Base-by-base conservation (phyloP, 805 yeast species). In the Ogataea kodamae region DNA sequence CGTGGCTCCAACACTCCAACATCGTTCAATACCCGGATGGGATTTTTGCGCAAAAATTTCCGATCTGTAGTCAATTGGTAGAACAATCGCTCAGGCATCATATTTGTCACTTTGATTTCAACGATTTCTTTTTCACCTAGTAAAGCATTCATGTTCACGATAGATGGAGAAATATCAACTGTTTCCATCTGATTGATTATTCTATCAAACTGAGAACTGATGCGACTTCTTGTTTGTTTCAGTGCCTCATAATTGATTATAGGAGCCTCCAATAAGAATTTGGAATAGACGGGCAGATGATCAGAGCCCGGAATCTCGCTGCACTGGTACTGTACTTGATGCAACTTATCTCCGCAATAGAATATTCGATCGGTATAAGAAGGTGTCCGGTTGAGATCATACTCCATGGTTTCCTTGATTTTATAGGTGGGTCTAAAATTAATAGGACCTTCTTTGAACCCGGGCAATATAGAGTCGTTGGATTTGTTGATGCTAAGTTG, bases 291-390 rank as follows among this genome's bases (percentile, higher is more conserved):
- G 0, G 84, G 82, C 32, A 66, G 62, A 49, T 77, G 84, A 45
- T 77, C 84, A 0, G 80, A 74, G 0, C 63, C 49, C 6, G 30
- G 29, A 5, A 58, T 37, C 1, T 49, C 48, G 5, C 57, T 45
- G 0, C 47, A 28, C 18, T 52, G 46, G 17, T 58, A 52, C 2
- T 40, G 15, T 2, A 32, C 18, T 18, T 47, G 53, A 11, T 22
- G 40, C 19, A 46, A 30, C 12, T 41, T 28, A 5, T 42, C 47
- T 3, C 57, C 55, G 1, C 67, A 54, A 49, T 58, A 67, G 13
- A 76, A 48, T 3, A 77, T 65, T 19, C 84, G 61, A 41, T 77
- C 84, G 0, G 82, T 76, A 49, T 76, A 77, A 1, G 81, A 72
- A 0, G 84, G 82, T 5, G 59, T 53, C 29, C 82, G 57, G 12